Conservation (phyloP, 1,284 basidiomycete genomes). For the Trichosporon faecale region DNA sequence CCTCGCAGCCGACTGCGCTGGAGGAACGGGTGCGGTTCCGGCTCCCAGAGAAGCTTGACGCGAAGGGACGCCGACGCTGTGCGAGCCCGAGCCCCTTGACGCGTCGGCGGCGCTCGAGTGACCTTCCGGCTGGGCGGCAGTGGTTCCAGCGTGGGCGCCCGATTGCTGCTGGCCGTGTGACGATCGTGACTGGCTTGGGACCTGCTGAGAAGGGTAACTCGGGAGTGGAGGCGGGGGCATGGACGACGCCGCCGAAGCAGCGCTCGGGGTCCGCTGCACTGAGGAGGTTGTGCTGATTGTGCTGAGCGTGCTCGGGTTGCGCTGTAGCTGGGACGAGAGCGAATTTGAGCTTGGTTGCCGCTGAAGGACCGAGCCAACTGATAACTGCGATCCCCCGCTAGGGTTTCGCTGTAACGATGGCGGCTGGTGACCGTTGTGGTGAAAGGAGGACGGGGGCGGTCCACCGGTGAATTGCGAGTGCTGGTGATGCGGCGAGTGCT, state of each 20-base stretch:
- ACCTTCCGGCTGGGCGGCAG: background rate
- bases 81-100: background rate
- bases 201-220: conserved; percentile 2
- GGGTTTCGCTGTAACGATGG: conserved; percentile 2
- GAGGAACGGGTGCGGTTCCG: background rate
- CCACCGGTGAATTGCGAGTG: background rate
- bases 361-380: conserved; percentile 2
- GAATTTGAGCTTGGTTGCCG: conserved; percentile 5
- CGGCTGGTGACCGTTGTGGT: background rate
- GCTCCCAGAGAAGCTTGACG: background rate
- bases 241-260: conserved; percentile 2
- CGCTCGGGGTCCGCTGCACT: conserved; percentile 5
- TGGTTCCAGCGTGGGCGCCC: background rate
- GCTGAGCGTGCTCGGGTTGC: conserved; percentile 8
- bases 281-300: conserved; percentile 2
- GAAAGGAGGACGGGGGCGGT: background rate
- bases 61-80: background rate
- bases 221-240: conserved; percentile 4
- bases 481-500: background rate
- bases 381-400: conserved; percentile 8
- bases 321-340: conserved; percentile 2
- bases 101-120: background rate
- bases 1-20: conserved; percentile 1
- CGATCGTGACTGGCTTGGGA: background rate
- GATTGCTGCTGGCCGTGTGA: conserved; percentile 6